Evolutionary conservation across 108 stramenopile genomes (phyloP).

Genomic region (Cyclostephanos tholiformis): DNA sequence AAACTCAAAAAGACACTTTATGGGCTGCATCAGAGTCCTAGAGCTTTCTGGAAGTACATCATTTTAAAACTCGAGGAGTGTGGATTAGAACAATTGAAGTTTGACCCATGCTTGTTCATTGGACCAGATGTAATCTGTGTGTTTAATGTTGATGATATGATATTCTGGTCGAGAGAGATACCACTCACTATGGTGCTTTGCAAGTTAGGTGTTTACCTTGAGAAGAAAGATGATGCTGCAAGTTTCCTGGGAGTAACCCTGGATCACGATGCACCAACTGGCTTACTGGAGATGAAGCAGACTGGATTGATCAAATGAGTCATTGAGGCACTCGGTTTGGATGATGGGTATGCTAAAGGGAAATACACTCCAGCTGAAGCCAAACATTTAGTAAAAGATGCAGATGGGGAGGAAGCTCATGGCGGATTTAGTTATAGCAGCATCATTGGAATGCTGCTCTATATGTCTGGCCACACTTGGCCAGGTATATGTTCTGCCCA

Average conservation of each 20-base stretch:
- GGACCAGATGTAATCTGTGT: neutral
- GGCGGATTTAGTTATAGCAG: slow-evolving; percentile 11
- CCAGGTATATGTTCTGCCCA: too few relatives aligned
- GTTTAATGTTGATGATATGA: slow-evolving; percentile 17
- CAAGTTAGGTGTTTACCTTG: neutral
- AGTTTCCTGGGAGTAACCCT: too few relatives aligned
- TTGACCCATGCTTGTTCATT: slow-evolving; percentile 40
- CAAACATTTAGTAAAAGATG: too few relatives aligned
- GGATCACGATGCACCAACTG: neutral
- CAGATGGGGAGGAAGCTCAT: too few relatives aligned
- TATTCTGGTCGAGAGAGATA: slow-evolving; percentile 31
- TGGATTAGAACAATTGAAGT: neutral
- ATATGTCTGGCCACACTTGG: too few relatives aligned
- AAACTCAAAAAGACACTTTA: too few relatives aligned
- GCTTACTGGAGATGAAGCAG: slow-evolving; percentile 8
- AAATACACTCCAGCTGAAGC: too few relatives aligned
- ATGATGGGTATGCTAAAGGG: too few relatives aligned
- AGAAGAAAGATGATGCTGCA: too few relatives aligned
- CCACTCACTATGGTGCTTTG: neutral
- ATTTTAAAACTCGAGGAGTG: neutral
- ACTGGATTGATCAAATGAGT: neutral
- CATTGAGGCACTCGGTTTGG: too few relatives aligned
- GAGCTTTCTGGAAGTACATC: too few relatives aligned
- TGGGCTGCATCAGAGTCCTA: too few relatives aligned
- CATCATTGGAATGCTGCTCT: slow-evolving; percentile 44